A percentile compares a stretch with the other conserved stretches of the same genome.
These are phyloP conservation scores for Nicotiana undulata DNA, from an alignment of 257 asterid species.

Conservation along the genomic window DNA sequence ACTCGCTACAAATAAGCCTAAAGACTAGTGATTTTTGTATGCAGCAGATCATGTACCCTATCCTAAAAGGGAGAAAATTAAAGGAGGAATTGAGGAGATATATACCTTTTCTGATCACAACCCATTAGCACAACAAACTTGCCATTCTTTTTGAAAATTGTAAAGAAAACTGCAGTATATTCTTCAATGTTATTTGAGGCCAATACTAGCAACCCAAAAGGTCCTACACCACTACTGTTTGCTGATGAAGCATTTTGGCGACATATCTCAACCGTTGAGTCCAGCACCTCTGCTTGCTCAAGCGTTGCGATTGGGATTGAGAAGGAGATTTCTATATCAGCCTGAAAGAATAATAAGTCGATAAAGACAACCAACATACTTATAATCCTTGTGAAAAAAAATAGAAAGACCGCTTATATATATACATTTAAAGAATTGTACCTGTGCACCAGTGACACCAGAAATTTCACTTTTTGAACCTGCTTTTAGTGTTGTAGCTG, in stretches of 20 bases:
- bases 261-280: conserved; percentile 21
- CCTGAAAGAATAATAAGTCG: neutral
- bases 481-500: neutral
- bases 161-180: conserved; percentile 40
- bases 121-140: conserved; percentile 43
- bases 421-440: conserved; percentile 11
- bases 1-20: too few species aligned
- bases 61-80: neutral
- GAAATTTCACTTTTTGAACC: neutral
- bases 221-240: conserved; percentile 26
- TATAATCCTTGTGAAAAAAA: too few species aligned
- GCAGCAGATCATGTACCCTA: neutral
- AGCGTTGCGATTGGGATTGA: conserved; percentile 17
- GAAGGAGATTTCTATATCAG: neutral
- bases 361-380: neutral
- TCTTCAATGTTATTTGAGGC: conserved; percentile 17
- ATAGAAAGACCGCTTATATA: conserved; percentile 1
- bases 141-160: conserved; percentile 19
- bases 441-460: neutral
- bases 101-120: conserved; percentile 47
- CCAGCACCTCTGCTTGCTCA: conserved; percentile 21
- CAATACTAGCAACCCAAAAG: conserved; percentile 14
- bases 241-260: conserved; percentile 24
- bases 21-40: neutral
- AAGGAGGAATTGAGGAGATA: neutral